Conservation (phyloP, 2,329 filamentous ascomycete genomes). For the Metarhizium sp. region DNA sequence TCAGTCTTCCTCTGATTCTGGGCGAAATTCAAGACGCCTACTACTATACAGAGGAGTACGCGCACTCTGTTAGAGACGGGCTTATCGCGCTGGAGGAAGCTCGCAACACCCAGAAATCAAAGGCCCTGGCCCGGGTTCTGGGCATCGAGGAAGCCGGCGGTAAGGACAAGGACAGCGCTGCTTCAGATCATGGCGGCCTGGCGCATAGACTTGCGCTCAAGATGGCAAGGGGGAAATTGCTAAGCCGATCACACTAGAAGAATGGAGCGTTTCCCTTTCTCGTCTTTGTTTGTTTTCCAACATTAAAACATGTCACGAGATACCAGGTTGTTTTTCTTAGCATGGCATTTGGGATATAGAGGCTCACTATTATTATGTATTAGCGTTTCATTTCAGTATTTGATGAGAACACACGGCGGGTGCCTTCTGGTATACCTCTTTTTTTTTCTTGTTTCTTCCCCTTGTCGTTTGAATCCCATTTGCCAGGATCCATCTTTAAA, state of each 20-base stretch:
- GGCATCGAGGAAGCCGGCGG: not conserved
- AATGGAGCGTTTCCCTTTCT: not conserved
- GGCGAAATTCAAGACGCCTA: conserved; percentile 8
- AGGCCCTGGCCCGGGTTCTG: conserved; percentile 4
- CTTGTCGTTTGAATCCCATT: no score
- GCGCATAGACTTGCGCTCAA: conserved; percentile 1
- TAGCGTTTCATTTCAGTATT: no score
- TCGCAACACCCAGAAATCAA: not conserved
- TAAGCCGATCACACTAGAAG: not conserved
- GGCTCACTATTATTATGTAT: no score
- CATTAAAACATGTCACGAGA: no score
- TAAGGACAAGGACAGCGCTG: not conserved
- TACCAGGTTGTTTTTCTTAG: no score
- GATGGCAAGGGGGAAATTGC: not conserved
- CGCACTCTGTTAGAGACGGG: conserved; percentile 1
- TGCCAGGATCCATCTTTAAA: no score
- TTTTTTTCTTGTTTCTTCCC: no score
- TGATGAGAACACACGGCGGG: no score
- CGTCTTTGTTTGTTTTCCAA: not conserved
- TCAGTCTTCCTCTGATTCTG: conserved; percentile 10
- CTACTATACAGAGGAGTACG: conserved; percentile 9
- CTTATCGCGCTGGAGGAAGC: conserved; percentile 5
- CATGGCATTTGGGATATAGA: no score
- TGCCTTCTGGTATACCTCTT: no score
- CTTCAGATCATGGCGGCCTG: not conserved